These are phyloP conservation scores for Suillus placidus DNA, from an alignment of 768 basidiomycete genomes.

Conservation along the genomic window DNA sequence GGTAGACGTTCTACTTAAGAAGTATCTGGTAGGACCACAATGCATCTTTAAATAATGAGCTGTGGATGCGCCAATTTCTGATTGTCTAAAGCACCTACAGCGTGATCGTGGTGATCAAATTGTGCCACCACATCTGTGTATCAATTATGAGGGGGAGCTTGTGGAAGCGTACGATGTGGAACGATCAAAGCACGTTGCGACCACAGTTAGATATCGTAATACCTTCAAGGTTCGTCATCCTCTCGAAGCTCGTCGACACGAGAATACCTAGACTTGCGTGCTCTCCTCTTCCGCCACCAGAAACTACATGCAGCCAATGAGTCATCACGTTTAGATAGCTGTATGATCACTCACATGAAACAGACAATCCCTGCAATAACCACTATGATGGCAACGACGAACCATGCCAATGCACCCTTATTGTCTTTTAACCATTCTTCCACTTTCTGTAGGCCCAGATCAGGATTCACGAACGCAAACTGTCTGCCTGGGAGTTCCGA, in stretches of 20 bases:
- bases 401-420: conserved; percentile 53
- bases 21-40: neutral
- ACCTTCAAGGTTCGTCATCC: conserved; percentile 33
- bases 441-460: conserved; percentile 48
- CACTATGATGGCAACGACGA: conserved; percentile 42
- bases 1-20: neutral
- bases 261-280: conserved; percentile 23
- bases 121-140: neutral
- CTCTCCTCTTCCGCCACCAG: conserved; percentile 31
- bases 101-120: neutral
- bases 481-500: conserved; percentile 42
- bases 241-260: conserved; percentile 32
- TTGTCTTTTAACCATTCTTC: conserved; percentile 45
- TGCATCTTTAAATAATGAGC: neutral
- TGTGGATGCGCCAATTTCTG: conserved; percentile 15
- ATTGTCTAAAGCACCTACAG: neutral
- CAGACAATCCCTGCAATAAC: conserved; percentile 41
- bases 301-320: conserved; percentile 20
- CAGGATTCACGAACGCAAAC: conserved; percentile 54
- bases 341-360: conserved; percentile 35
- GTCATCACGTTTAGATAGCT: neutral
- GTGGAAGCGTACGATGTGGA: neutral
- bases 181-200: neutral
- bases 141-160: neutral
- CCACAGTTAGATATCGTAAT: conserved; percentile 22